A percentile compares a stretch with the other conserved stretches of the same genome.
Evolutionary conservation across 202 grass and related monocot genomes (phyloP).

Genomic region (Sporobolus alterniflorus): DNA sequence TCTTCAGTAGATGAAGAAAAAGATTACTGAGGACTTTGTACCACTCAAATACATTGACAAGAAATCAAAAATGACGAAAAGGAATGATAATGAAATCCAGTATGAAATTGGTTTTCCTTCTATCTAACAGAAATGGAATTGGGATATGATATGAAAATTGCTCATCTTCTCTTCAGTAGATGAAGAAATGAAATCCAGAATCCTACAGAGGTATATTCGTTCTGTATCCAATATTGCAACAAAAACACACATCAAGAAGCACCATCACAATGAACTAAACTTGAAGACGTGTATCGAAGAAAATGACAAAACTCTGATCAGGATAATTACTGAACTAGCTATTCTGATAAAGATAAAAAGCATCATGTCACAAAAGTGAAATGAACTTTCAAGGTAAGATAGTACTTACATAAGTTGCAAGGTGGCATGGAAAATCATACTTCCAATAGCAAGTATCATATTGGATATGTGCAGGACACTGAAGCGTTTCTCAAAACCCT

Average conservation of each 20-base stretch:
- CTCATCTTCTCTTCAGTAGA: neutral
- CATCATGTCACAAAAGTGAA: neutral
- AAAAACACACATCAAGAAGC: neutral
- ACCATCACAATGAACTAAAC: neutral
- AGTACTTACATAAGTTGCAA: conserved; percentile 87
- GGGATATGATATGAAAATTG: neutral
- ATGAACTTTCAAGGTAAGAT: conserved; percentile 4
- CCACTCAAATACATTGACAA: too few species aligned
- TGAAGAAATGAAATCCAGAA: neutral
- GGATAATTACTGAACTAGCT: neutral
- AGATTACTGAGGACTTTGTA: too few species aligned
- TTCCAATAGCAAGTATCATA: conserved; percentile 87
- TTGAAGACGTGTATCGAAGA: neutral
- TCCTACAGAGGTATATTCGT: neutral
- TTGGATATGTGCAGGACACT: conserved; percentile 84
- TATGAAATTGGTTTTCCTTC: too few species aligned
- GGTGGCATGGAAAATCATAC: conserved; percentile 90
- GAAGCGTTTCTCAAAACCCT: conserved; percentile 89
- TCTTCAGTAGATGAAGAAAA: too few species aligned
- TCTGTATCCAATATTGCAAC: neutral
- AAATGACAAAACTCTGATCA: neutral
- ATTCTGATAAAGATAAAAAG: neutral
- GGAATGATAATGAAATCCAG: too few species aligned
- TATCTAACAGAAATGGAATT: too few species aligned
- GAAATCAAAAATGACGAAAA: too few species aligned